Evolutionary conservation across 768 basidiomycete genomes (phyloP).

Genomic region (Lanmaoa pseudosensibilis): DNA sequence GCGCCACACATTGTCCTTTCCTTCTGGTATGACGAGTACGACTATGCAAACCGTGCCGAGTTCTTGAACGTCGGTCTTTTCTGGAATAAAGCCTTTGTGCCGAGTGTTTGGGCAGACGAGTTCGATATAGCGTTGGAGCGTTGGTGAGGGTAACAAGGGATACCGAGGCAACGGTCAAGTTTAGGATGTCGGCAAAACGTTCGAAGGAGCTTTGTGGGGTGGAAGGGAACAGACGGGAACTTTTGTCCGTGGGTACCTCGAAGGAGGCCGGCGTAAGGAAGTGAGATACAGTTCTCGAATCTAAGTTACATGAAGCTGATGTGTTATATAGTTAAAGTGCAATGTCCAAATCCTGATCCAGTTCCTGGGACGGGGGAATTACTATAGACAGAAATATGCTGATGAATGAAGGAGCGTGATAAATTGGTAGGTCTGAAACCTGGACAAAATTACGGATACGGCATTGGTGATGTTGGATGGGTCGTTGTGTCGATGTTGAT

Average conservation of each 20-base stretch:
- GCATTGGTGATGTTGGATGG: no score
- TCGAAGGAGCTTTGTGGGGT: constrained; percentile 2
- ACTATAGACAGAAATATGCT: background rate
- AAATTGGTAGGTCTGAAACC: background rate
- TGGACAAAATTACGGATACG: background rate
- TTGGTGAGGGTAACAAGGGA: constrained; percentile 2
- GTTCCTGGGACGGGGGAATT: constrained; percentile 21
- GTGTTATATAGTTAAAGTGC: background rate
- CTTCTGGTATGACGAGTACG: constrained; percentile 11
- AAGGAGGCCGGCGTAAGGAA: background rate
- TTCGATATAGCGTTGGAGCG: constrained; percentile 2
- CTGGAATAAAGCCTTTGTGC: background rate
- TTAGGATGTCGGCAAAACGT: constrained; percentile 1
- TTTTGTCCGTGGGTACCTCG: background rate
- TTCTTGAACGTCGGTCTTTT: constrained; percentile 5
- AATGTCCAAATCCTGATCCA: constrained; percentile 13
- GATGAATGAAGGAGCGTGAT: constrained; percentile 1
- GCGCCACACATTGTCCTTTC: constrained; percentile 9
- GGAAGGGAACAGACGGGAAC: background rate
- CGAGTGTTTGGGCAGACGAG: constrained; percentile 2
- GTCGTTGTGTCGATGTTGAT: background rate
- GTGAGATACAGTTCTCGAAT: background rate
- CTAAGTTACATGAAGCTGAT: background rate
- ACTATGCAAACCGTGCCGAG: constrained; percentile 4
- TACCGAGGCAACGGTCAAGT: background rate